Evolutionary conservation across 495 filamentous ascomycete genomes (phyloP).

Genomic region (Polyplosphaeria fusca): DNA sequence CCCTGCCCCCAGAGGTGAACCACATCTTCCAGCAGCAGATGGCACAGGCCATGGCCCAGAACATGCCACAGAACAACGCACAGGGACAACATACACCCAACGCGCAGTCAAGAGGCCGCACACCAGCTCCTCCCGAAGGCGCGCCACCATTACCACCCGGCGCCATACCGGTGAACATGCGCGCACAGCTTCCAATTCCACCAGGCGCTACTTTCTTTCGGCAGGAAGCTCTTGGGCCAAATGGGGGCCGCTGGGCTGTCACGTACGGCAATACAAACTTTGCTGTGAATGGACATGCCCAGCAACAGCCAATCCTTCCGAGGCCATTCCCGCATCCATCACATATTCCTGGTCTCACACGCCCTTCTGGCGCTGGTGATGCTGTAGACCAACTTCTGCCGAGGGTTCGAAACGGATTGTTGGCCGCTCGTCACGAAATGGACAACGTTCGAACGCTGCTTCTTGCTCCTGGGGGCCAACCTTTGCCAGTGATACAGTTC

Average conservation of each 20-base stretch:
- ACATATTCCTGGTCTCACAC: background rate
- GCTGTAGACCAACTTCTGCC: background rate
- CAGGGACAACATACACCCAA: constrained; percentile 1
- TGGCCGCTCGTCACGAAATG: constrained; percentile 24
- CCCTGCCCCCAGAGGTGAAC: constrained; percentile 24
- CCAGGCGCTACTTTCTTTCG: background rate
- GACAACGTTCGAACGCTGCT: constrained; percentile 26
- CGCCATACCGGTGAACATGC: background rate
- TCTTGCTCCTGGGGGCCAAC: constrained; percentile 4
- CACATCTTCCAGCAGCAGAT: constrained; percentile 17
- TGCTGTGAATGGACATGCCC: constrained; percentile 1
- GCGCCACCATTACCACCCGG: constrained; percentile 25
- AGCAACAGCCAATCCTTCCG: constrained; percentile 18
- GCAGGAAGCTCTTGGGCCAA: constrained; percentile 32
- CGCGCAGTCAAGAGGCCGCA: background rate
- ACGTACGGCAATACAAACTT: constrained; percentile 32
- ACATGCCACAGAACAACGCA: constrained; percentile 1
- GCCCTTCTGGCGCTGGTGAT: constrained; percentile 1
- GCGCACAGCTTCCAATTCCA: background rate
- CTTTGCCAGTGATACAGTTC: background rate
- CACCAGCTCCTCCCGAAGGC: constrained; percentile 9
- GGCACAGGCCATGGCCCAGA: constrained; percentile 18
- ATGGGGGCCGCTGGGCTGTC: constrained; percentile 33
- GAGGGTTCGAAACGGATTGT: constrained; percentile 6
- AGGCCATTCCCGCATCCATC: constrained; percentile 26